Evolutionary conservation across 306 rosid species (phyloP), one percentile per base, ranked within the genome.

Genomic region (Cucurbita pepo): DNA sequence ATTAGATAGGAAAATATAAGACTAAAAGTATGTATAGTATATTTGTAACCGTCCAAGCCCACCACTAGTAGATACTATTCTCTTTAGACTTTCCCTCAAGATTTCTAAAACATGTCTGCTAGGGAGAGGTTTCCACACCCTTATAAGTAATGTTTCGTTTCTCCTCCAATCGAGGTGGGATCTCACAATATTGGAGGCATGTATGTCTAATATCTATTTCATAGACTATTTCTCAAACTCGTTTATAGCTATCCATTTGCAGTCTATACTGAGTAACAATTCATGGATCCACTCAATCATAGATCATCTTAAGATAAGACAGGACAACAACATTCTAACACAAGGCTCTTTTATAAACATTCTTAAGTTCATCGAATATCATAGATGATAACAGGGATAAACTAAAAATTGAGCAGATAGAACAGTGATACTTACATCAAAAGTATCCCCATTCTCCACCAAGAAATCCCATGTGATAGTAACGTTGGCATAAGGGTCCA

Each of bases 381-480:
- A 63, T 5, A 57, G 25, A 38, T 57, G 5, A 7, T 50, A 47
- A 25, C 38, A 60, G 48, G 4, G n/a, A 10, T 30, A 75, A 19
- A 77, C 37, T 38, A 62, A 62, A 38, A 34, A 3, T 61, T 15
- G 10, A 36, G 12, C 7, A 62, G 51, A 15, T 3, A 41, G 40
- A 7, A 30, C 69, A 60, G 10, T 38, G 15, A 9, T 10, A 69
- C 84, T 80, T 77, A 89, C 97, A 61, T 87, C 89, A 53, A 22
- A 67, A 19, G 82, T 71, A 4, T 45, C 75, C 13, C 62, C 88
- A 52, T 62, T 86, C 43, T 85, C 86, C 7, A 84, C 19, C 48
- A 83, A 21, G 73, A 85, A 85, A 88, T 89, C 94, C 96, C 94
- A 89, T 6, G 88, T 78, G 80, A 91, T 15, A 16, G 86, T 89